Percentiles rank a stretch among this genome's conserved stretches.
Conservation (phyloP, 1,284 basidiomycete genomes). For the Malassezia slooffiae region DNA sequence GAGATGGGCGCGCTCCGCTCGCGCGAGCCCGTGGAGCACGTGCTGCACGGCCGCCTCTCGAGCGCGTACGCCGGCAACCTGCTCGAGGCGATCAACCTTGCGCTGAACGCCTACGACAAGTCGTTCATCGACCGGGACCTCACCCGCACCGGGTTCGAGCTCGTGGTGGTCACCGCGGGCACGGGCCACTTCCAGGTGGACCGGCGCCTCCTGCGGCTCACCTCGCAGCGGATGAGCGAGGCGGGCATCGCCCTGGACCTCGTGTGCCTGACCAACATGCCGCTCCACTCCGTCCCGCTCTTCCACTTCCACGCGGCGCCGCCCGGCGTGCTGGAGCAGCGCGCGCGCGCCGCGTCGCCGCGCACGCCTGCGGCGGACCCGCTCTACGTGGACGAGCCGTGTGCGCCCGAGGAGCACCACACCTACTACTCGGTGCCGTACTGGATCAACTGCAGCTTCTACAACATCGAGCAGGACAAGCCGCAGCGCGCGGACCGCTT, state of each 20-base stretch:
- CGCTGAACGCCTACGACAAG: constrained; percentile 81
- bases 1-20: constrained; percentile 2
- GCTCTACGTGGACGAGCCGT: constrained; percentile 31
- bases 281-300: constrained; percentile 64
- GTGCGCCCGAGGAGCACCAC: constrained; percentile 15
- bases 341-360: constrained; percentile 1
- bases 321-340: constrained; percentile 8
- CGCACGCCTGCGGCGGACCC: constrained; percentile 38
- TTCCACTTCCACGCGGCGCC: constrained; percentile 41
- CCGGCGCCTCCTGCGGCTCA: constrained; percentile 77
- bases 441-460: constrained; percentile 46
- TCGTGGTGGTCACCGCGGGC: constrained; percentile 80
- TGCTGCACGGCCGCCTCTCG: constrained; percentile 57
- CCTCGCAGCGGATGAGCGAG: constrained; percentile 88
- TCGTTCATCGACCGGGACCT: constrained; percentile 93
- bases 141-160: constrained; percentile 75
- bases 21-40: constrained; percentile 20
- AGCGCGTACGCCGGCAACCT: constrained; percentile 89
- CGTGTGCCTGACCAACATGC: constrained; percentile 80
- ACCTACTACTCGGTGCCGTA: constrained; percentile 42
- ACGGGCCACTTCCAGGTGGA: constrained; percentile 87
- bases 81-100: constrained; percentile 85
- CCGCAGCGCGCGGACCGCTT: constrained; percentile 41
- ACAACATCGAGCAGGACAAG: constrained; percentile 44
- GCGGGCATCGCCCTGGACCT: constrained; percentile 84